A percentile compares a stretch with the other conserved stretches of the same genome.
Conservation (phyloP, 176 grass and related monocot species). For the Oryza meyeriana region DNA sequence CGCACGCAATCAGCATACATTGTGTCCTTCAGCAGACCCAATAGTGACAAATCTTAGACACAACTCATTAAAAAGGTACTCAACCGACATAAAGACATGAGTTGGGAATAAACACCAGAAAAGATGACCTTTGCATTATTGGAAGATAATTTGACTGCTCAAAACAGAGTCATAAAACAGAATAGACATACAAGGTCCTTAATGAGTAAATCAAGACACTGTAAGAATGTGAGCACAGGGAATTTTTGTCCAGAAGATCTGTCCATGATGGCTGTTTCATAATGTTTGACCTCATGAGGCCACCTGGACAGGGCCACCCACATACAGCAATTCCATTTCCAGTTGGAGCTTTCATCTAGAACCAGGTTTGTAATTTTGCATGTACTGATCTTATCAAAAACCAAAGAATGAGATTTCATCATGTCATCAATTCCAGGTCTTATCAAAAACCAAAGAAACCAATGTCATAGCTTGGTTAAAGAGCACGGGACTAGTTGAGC, state of each 20-base stretch:
- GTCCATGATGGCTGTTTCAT: background rate
- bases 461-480: background rate
- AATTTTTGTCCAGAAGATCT: background rate
- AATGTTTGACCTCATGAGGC: background rate
- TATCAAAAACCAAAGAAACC: background rate
- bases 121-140: conserved; percentile 13
- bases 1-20: background rate
- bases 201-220: background rate
- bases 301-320: background rate
- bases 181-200: background rate
- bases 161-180: background rate
- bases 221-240: background rate
- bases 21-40: background rate
- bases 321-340: background rate
- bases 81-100: background rate
- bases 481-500: background rate
- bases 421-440: background rate
- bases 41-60: background rate
- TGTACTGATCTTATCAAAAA: background rate
- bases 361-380: background rate
- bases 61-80: background rate
- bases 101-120: background rate
- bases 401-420: too few species aligned
- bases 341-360: background rate
- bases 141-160: conserved; percentile 1